Evolutionary conservation across 768 basidiomycete genomes (phyloP).

Genomic region (Polyporus arcularius): DNA sequence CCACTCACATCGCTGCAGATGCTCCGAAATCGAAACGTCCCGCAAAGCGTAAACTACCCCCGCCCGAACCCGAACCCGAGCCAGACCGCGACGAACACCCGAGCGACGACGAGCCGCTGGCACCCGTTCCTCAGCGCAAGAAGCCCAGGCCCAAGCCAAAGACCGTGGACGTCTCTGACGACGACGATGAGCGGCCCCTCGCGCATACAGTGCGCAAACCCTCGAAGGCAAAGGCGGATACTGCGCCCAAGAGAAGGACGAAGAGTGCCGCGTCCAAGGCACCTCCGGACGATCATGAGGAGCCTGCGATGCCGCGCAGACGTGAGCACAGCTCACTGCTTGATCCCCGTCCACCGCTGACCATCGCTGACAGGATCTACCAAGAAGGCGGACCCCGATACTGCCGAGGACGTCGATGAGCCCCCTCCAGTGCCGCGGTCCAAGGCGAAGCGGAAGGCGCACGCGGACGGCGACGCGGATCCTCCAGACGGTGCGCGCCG

Average conservation of each 20-base stretch:
- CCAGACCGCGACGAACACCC: not conserved
- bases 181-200: slow-evolving; percentile 3
- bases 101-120: slow-evolving; percentile 10
- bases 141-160: not conserved
- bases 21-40: not conserved
- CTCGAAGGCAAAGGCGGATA: not conserved
- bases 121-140: not conserved
- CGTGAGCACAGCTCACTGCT: not conserved
- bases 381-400: not conserved
- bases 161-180: not conserved
- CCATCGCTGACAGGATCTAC: not conserved
- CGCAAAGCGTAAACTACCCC: slow-evolving; percentile 1
- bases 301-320: not conserved
- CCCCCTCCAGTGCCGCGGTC: no score
- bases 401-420: no score
- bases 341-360: not conserved
- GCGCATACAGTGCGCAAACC: not conserved
- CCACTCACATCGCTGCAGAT: not conserved
- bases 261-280: not conserved
- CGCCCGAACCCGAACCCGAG: not conserved
- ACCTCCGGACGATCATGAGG: not conserved
- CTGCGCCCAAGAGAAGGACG: not conserved
- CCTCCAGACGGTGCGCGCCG: no score
- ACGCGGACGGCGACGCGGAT: no score
- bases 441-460: no score